phyloP scores from a whole-genome alignment of 2,329 filamentous ascomycete species.

The Fusarium heterosporum region DNA sequence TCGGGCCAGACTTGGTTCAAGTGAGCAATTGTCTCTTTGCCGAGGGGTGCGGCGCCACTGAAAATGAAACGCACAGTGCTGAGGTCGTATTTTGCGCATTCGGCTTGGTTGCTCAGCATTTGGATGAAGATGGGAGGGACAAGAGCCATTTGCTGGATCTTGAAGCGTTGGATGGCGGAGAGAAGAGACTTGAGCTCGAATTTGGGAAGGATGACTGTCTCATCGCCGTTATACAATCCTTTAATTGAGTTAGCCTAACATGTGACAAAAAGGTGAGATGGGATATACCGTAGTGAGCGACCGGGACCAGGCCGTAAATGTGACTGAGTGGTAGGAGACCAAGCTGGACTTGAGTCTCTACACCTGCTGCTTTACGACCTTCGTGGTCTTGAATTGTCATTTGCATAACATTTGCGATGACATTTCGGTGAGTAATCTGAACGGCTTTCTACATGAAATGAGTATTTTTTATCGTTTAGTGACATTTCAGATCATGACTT shows the following conservation, averaged over 20 bases:
- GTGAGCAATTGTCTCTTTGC: constrained; percentile 73
- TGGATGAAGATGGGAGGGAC: constrained; percentile 84
- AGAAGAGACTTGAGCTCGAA: constrained; percentile 79
- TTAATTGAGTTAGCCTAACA: constrained; percentile 55
- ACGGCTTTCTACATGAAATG: constrained; percentile 74
- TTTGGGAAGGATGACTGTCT: constrained; percentile 77
- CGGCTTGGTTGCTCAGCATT: constrained; percentile 71
- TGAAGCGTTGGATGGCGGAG: constrained; percentile 73
- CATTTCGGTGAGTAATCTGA: constrained; percentile 83
- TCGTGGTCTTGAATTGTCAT: constrained; percentile 59
- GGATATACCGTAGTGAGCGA: constrained; percentile 57
- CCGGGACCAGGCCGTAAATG: constrained; percentile 81
- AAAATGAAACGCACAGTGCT: constrained; percentile 73
- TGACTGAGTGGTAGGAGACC: constrained; percentile 85
- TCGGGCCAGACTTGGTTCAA: constrained; percentile 70
- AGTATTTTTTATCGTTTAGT: background rate
- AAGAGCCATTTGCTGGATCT: constrained; percentile 74
- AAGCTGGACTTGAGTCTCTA: constrained; percentile 62
- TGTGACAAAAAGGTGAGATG: background rate
- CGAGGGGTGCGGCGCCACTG: constrained; percentile 80
- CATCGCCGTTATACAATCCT: constrained; percentile 77
- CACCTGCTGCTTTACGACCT: constrained; percentile 51
- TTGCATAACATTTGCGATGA: constrained; percentile 81
- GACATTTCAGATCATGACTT: constrained; percentile 42
- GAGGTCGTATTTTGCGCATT: constrained; percentile 74